A percentile compares a stretch with the other conserved stretches of the same genome.
Evolutionary conservation across 2,329 filamentous ascomycete genomes (phyloP).

Genomic region (Fusarium sp.): DNA sequence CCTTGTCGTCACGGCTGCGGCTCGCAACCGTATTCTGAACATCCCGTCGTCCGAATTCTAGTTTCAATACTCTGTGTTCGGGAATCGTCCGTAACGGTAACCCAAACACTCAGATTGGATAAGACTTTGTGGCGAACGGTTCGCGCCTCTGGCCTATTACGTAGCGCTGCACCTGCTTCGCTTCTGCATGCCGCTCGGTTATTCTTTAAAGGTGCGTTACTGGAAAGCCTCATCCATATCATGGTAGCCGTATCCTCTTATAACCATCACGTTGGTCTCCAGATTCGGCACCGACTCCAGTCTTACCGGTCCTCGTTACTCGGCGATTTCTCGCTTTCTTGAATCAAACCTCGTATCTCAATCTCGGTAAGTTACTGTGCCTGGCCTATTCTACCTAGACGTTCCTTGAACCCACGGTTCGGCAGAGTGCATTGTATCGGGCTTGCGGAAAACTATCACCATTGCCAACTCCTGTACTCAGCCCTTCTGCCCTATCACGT

Average conservation of each 20-base stretch:
- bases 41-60: slow-evolving; percentile 47
- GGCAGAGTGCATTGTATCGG: slow-evolving; percentile 38
- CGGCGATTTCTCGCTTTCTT: slow-evolving; percentile 44
- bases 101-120: slow-evolving; percentile 24
- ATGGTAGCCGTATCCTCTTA: slow-evolving; percentile 12
- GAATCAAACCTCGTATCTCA: slow-evolving; percentile 6
- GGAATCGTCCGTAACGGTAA: slow-evolving; percentile 40
- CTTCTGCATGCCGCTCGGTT: slow-evolving; percentile 33
- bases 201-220: slow-evolving; percentile 30
- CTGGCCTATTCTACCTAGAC: slow-evolving; percentile 23
- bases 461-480: slow-evolving; percentile 11
- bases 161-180: slow-evolving; percentile 9
- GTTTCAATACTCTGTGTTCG: slow-evolving; percentile 29
- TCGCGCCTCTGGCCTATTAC: slow-evolving; percentile 17
- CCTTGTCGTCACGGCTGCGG: slow-evolving; percentile 35
- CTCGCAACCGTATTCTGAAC: slow-evolving; percentile 36
- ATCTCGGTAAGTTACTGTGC: slow-evolving; percentile 43
- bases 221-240: slow-evolving; percentile 30
- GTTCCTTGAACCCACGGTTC: slow-evolving; percentile 39
- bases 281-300: slow-evolving; percentile 23
- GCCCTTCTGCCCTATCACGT: slow-evolving; percentile 30
- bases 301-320: slow-evolving; percentile 21
- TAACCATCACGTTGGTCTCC: slow-evolving; percentile 22
- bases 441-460: slow-evolving; percentile 41
- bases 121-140: slow-evolving; percentile 26